Percentiles rank a stretch among this genome's conserved stretches.
Evolutionary conservation across 345 rosid species (phyloP).

Genomic region (Reutealis trisperma): DNA sequence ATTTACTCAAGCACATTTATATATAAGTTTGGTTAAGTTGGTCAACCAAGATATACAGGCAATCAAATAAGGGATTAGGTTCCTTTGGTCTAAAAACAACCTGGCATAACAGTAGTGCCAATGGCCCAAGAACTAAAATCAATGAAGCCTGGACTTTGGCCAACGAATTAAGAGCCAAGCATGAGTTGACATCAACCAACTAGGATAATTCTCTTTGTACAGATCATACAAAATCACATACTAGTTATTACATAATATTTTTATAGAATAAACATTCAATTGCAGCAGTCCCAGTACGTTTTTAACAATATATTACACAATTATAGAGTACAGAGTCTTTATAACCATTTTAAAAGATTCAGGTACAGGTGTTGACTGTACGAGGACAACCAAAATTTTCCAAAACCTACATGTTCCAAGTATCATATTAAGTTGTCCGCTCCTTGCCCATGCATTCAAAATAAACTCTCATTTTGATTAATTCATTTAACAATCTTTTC

Average conservation of each 20-base stretch:
- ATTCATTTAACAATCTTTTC: not conserved
- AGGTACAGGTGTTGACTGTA: not conserved
- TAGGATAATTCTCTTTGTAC: not conserved
- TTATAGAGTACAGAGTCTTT: too few species aligned
- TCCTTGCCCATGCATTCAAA: constrained; percentile 4
- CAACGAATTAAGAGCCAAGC: not conserved
- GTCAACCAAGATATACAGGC: too few species aligned
- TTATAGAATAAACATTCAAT: not conserved
- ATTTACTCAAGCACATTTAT: not conserved
- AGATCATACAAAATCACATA: not conserved
- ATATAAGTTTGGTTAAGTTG: not conserved
- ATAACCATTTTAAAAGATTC: not conserved
- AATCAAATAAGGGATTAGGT: not conserved
- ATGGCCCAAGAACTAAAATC: not conserved
- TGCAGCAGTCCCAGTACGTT: too few species aligned
- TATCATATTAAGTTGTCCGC: not conserved
- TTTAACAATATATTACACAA: too few species aligned
- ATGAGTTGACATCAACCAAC: not conserved
- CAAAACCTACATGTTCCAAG: not conserved
- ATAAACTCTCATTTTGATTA: constrained; percentile 3
- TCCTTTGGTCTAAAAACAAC: not conserved
- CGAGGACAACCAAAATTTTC: not conserved
- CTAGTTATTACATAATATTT: not conserved
- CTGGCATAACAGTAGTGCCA: not conserved
- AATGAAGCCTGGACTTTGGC: not conserved